Evolutionary conservation across 2,329 filamentous ascomycete genomes (phyloP).

Genomic region (Diaporthe destruens): DNA sequence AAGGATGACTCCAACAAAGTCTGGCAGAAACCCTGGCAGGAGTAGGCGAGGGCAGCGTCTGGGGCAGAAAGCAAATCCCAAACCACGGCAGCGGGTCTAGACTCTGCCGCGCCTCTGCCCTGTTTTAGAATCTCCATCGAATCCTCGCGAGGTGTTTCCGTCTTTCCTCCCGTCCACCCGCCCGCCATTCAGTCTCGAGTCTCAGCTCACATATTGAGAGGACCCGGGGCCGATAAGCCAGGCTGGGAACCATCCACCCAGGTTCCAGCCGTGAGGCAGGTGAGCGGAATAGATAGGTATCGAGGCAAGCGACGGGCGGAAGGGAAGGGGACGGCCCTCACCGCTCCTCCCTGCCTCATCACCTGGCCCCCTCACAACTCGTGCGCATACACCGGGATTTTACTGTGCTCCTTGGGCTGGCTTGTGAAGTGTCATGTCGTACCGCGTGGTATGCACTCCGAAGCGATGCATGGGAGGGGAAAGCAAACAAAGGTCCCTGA

Average conservation of each 20-base stretch:
- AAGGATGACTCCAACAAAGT: neutral
- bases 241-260: neutral
- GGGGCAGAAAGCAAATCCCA: neutral
- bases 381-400: slow-evolving; percentile 26
- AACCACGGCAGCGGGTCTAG: neutral
- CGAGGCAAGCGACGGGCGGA: slow-evolving; percentile 8
- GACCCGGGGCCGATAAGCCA: neutral
- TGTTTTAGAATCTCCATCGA: slow-evolving; percentile 11
- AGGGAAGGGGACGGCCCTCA: slow-evolving; percentile 38
- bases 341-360: slow-evolving; percentile 30
- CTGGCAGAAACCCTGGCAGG: neutral
- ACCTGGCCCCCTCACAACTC: slow-evolving; percentile 16
- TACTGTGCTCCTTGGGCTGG: neutral
- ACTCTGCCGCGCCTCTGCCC: slow-evolving; percentile 11
- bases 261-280: slow-evolving; percentile 1
- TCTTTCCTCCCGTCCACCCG: slow-evolving; percentile 6
- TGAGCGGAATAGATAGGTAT: neutral
- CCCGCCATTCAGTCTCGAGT: slow-evolving; percentile 9
- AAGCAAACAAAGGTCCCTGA: slow-evolving; percentile 31
- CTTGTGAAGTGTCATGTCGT: slow-evolving; percentile 40
- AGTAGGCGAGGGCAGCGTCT: neutral
- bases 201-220: slow-evolving; percentile 6
- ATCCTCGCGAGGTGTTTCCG: slow-evolving; percentile 23
- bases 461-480: slow-evolving; percentile 24
- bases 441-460: slow-evolving; percentile 25